phyloP scores from a whole-genome alignment of 2,329 filamentous ascomycete species.

The Grosmannia serpens region DNA sequence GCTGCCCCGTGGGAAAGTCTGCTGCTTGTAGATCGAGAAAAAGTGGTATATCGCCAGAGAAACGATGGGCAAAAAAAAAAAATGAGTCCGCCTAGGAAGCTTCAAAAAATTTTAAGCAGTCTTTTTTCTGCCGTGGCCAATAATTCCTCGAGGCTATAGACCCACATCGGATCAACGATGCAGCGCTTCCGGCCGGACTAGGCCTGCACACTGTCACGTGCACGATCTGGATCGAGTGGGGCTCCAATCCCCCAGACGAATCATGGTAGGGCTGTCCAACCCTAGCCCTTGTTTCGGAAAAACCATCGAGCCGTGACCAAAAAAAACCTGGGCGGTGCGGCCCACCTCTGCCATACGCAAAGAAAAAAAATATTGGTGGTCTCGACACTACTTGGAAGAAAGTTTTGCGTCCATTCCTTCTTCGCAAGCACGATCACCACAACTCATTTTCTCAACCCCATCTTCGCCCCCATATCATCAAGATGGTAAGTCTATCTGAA shows the following conservation, averaged over 20 bases:
- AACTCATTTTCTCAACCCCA: constrained; percentile 6
- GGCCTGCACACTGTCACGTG: constrained; percentile 1
- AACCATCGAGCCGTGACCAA: not conserved
- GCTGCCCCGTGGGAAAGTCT: not conserved
- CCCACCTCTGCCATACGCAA: constrained; percentile 2
- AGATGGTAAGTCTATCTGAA: constrained; percentile 13
- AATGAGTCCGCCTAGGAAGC: not conserved
- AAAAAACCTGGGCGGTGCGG: constrained; percentile 6
- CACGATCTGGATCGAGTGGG: not conserved
- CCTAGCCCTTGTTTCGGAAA: constrained; percentile 10
- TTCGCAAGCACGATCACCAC: constrained; percentile 6
- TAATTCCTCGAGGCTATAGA: not conserved
- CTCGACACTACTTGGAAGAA: constrained; percentile 4
- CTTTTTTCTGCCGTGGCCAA: constrained; percentile 10
- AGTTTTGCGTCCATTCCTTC: constrained; percentile 5
- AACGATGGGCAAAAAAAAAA: constrained; percentile 1
- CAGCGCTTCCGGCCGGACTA: constrained; percentile 1
- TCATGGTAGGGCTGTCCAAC: constrained; percentile 10
- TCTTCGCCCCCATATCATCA: constrained; percentile 9
- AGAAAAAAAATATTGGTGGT: constrained; percentile 12
- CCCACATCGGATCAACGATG: constrained; percentile 7
- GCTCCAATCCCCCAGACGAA: not conserved
- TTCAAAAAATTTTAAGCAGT: constrained; percentile 3
- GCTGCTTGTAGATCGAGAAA: not conserved
- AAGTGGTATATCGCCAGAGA: not conserved